Conservation (phyloP, 345 rosid genomes). For the Corchorus capsularis region DNA sequence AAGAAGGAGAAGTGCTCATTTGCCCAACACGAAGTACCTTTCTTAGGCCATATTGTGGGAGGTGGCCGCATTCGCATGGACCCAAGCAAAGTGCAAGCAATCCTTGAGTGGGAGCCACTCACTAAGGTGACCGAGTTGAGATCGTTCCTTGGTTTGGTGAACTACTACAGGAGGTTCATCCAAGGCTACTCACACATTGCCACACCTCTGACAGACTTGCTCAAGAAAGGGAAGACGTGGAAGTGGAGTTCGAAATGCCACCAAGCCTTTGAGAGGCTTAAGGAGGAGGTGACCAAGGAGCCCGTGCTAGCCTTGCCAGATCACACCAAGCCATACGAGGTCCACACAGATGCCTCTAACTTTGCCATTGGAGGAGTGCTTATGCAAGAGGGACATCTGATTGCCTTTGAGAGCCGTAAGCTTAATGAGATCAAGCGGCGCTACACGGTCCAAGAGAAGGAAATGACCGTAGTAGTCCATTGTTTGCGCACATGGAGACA, state of each 20-base stretch:
- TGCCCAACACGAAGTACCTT: neutral
- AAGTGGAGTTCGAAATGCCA: neutral
- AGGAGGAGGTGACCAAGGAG: neutral
- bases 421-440: neutral
- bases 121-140: neutral
- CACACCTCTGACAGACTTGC: neutral
- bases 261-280: neutral
- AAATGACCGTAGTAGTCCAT: neutral
- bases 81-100: neutral
- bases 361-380: neutral
- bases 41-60: neutral
- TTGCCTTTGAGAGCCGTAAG: neutral
- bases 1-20: neutral
- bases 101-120: neutral
- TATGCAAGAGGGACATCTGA: neutral
- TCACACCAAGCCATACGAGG: neutral
- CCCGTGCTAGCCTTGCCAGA: neutral
- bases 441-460: constrained; percentile 1
- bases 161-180: neutral
- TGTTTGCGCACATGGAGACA: constrained; percentile 1
- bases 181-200: accelerated
- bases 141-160: neutral
- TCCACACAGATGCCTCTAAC: neutral
- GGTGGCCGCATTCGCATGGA: neutral
- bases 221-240: neutral